Base-by-base conservation (phyloP, 129 eudicot genomes). In the Kitagawia praeruptora region DNA sequence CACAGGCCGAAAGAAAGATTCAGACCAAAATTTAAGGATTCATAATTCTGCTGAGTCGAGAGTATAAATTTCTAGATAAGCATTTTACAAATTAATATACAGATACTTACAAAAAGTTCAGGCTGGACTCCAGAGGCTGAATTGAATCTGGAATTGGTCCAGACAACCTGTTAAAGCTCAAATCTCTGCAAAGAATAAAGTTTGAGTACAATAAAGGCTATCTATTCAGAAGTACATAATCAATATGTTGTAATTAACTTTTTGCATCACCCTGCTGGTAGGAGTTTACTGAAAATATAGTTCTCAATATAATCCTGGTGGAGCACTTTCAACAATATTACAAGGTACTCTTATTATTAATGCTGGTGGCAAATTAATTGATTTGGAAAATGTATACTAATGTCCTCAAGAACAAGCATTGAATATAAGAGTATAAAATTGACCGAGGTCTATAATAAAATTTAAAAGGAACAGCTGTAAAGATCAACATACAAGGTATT, bases 131-230 rank as follows among this genome's bases (percentile, higher is more conserved):
- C 28, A 87, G 66, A 0, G 19, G 16, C 75, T 70, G 34, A 18
- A 27, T 25, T 48, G 82, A 49, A 90, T 77, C 39, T 21, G 92
- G 93, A 70, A 93, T 84, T 81, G 74, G 64, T 31, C 91, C 98
- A 66, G 37, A 84, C 84, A 93, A 80, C 71, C 44, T 70, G 87
- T 93, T 93, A 87, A 85, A 87, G 80, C 96, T 93, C 82, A 93
- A 81, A 82, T 93, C 98, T 75, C 98, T 93, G 89, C 84, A 88
- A 51, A 39, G 48, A 53, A 61, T 49, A 72, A 44, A 80, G 75
- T 85, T 64, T 58, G 80, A 85, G 21, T 21, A 12, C 18, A 46
- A 14, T 37, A 75, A 18, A 39, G 16, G 21, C 70, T 15, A 63
- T 39, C 46, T 31, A 70, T 70, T 44, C 18, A 21, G 34, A 73